phyloP scores from a whole-genome alignment of 148 eudicot genomes.

The Tetragonia tetragonoides region DNA sequence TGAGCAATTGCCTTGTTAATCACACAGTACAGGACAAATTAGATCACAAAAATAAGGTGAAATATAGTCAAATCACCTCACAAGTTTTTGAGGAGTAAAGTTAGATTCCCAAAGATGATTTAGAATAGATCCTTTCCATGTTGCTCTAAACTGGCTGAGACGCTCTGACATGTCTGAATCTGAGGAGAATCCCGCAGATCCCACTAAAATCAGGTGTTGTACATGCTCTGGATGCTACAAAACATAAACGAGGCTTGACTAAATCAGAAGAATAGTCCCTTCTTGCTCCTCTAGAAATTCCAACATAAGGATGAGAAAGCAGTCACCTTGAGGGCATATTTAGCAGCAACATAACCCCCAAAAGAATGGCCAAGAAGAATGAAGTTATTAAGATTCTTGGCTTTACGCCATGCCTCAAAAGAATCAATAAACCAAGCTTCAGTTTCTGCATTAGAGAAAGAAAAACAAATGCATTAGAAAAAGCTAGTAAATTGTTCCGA shows the following conservation, averaged over 20 bases:
- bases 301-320: conserved; percentile 15
- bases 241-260: conserved; percentile 10
- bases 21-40: neutral
- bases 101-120: conserved; percentile 97
- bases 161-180: conserved; percentile 72
- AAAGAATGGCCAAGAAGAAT: conserved; percentile 95
- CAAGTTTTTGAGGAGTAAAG: conserved; percentile 80
- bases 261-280: neutral
- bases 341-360: conserved; percentile 95
- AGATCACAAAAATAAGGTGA: neutral
- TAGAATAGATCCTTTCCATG: conserved; percentile 90
- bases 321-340: conserved; percentile 85
- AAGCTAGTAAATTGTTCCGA: neutral
- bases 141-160: conserved; percentile 56
- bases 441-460: conserved; percentile 58
- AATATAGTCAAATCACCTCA: conserved; percentile 49
- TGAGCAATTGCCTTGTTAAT: neutral
- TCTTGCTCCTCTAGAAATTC: neutral
- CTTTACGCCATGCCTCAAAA: conserved; percentile 93
- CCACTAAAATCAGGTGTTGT: conserved; percentile 87
- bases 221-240: conserved; percentile 89
- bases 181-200: conserved; percentile 78
- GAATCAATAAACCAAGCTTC: conserved; percentile 98
- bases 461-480: conserved; percentile 1
- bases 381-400: conserved; percentile 71